Conservation (phyloP, 2,329 filamentous ascomycete genomes). For the Tolypocladium sp. region DNA sequence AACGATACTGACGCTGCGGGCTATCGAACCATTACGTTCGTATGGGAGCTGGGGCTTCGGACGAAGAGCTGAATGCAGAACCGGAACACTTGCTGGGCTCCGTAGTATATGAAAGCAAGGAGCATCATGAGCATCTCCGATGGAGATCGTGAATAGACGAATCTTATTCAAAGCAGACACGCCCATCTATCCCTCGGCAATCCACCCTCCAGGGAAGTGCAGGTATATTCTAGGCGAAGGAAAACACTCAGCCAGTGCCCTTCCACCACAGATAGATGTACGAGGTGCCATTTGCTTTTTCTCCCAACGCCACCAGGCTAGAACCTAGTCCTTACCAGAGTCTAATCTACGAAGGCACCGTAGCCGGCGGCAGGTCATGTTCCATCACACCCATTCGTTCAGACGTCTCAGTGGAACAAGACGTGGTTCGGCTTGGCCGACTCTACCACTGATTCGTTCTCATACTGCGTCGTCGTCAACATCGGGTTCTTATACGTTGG, state of each 20-base stretch:
- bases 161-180: background rate
- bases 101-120: background rate
- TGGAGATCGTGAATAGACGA: background rate
- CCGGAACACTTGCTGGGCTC: background rate
- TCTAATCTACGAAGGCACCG: background rate
- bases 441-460: constrained; percentile 27
- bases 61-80: background rate
- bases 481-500: background rate
- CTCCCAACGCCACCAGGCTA: background rate
- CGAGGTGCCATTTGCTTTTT: background rate
- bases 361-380: background rate
- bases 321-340: background rate
- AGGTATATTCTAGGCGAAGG: background rate
- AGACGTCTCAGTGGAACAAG: constrained; percentile 29
- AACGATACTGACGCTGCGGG: background rate
- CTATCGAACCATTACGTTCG: background rate
- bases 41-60: background rate
- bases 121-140: background rate
- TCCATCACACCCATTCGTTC: background rate
- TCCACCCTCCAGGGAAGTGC: background rate
- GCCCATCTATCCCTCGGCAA: background rate
- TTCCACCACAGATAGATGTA: background rate
- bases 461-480: constrained; percentile 24
- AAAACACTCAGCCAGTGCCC: background rate
- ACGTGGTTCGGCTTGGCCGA: constrained; percentile 20